These are phyloP conservation scores for Candida pseudocylindracea DNA, from an alignment of 1,139 yeast genomes.

Conservation along the genomic window DNA sequence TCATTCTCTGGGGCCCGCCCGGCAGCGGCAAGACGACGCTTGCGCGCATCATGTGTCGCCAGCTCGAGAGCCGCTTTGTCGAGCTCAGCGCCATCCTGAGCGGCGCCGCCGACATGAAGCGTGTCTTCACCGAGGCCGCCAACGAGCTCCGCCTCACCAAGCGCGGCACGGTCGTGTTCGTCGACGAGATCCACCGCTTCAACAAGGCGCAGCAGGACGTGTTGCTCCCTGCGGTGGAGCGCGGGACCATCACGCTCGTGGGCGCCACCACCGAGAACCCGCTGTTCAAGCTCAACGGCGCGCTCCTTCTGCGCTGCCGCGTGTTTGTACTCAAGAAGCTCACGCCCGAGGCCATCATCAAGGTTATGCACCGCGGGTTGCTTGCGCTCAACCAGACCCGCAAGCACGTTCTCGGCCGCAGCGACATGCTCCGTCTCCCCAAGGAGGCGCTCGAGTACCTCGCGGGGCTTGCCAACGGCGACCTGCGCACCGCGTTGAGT, in stretches of 20 bases:
- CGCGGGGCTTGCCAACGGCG: conserved; percentile 73
- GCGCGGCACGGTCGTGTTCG: conserved; percentile 53
- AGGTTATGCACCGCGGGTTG: conserved; percentile 41
- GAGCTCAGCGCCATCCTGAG: conserved; percentile 79
- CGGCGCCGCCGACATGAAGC: conserved; percentile 46
- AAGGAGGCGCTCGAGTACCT: conserved; percentile 43
- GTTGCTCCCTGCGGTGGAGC: conserved; percentile 51
- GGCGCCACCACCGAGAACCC: conserved; percentile 99
- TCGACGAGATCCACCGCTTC: conserved; percentile 88
- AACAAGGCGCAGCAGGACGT: conserved; percentile 82
- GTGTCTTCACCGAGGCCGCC: conserved; percentile 50
- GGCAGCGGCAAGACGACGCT: conserved; percentile 88
- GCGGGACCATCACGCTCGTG: conserved; percentile 41
- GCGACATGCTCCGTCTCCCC: conserved; percentile 20
- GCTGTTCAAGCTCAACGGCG: conserved; percentile 73
- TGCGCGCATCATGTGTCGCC: conserved; percentile 33
- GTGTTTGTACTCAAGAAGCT: conserved; percentile 65
- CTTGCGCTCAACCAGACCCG: conserved; percentile 37
- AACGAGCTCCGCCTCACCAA: conserved; percentile 46
- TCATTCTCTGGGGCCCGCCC: conserved; percentile 90
- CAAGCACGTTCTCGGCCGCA: conserved; percentile 8
- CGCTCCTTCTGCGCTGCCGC: conserved; percentile 70
- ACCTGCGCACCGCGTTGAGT: conserved; percentile 67
- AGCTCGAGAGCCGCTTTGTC: conserved; percentile 33
- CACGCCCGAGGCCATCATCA: conserved; percentile 25